Evolutionary conservation across 148 eudicot genomes (phyloP), one percentile per base, ranked within the genome.

Genomic region (Dysphania ambrosioides): DNA sequence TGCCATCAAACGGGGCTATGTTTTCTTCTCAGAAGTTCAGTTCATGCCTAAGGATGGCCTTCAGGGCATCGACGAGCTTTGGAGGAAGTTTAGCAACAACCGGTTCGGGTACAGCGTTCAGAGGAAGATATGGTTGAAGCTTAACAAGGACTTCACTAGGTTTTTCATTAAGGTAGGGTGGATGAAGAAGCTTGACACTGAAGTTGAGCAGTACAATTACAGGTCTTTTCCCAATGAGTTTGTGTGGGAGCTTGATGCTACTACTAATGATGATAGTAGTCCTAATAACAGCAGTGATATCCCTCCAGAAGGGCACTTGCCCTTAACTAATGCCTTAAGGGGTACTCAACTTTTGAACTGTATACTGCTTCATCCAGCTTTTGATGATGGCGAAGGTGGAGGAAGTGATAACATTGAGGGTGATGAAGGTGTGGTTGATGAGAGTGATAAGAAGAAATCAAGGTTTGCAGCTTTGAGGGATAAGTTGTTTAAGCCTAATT

Each of bases 151-250:
- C 40, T 95, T 92, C 71, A 88, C 93, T 0, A 84, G 44, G 10
- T 89, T 95, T 26, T 95, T 95, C 78, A 73, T 88, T 11, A 87
- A 83, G 40, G 87, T 92, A 13, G 92, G 96, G 47, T 95, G 98
- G 98, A 95, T 95, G 98, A 95, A 95, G 81, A 87, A 80, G 79
- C 93, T 95, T 2, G 98, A 92, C 26, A 84, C 90, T 7, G 93
- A 95, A 56, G 61, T 95, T 27, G 89, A 81, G 75, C 98, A 95
- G 81, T 95, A 74, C 42, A 95, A 95, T 19, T 95, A 95, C 76
- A 84, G 90, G 81, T 18, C 96, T 0, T 95, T 95, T 44, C 98
- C 97, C 0, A 79, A 27, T 11, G 98, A 95, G 83, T 95, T 95
- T 51, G 71, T 84, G 0, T 95, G 98, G 98, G 96, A 90, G 41